Base-by-base conservation (phyloP, 2,329 filamentous ascomycete genomes). In the Pseudonectria buxi region DNA sequence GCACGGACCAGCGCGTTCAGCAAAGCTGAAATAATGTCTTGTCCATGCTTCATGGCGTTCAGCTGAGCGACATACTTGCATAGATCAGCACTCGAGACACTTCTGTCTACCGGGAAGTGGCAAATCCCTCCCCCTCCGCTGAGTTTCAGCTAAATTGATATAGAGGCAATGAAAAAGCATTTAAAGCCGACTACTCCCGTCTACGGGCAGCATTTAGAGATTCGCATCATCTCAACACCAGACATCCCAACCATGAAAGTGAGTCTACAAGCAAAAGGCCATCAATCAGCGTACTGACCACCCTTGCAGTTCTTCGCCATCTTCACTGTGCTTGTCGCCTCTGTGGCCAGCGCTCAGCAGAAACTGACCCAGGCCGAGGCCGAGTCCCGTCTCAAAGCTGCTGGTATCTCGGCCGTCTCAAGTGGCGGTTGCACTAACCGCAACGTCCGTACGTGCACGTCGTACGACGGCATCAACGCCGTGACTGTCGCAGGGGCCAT, bases 401-500 rank as follows among this genome's bases (percentile, higher is more conserved):
- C 41, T n/a, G 47, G 49, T 27, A 54, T 54, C 37, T 37, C 33
- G 26, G 34, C 43, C n/a, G 30, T 13, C 13, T 52, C 50, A 9
- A 37, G 35, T 4, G 50, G 50, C 10, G 43, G 41, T 30, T 54
- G 50, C 47, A 48, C 43, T 16, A 38, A 36, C 33, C 38, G 39
- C 13, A 43, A 29, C 32, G 39, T 37, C 14, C 14, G 33, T 2
- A 46, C 35, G 3, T 52, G 49, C 39, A 52, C 49, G 4, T 54
- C 49, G 2, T 50, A 50, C 30, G 44, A 54, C 15, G 37, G 40
- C 33, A 38, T 56, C 33, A 45, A 45, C 35, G 37, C 40, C 11
- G 38, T 32, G 16, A 53, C 50, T 5, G 49, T 54, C 15, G 38
- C 44, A 10, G 47, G 49, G 10, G 49, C 48, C 16, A 41, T 52